These are phyloP conservation scores for Exophiala bonariae DNA, from an alignment of 2,329 filamentous ascomycete species.

Conservation along the genomic window DNA sequence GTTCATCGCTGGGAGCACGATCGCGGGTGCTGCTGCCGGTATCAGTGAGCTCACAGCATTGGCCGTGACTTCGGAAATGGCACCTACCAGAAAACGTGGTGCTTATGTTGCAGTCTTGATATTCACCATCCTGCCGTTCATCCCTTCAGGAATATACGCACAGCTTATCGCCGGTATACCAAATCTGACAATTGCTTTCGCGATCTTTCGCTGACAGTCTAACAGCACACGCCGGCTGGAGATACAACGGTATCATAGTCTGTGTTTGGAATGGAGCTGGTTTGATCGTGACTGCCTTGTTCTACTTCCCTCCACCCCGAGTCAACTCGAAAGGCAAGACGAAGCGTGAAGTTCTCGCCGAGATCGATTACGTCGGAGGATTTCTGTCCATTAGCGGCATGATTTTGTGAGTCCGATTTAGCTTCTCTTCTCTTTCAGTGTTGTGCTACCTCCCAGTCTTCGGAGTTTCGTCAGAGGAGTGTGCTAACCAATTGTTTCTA, in stretches of 20 bases:
- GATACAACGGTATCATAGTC: slow-evolving; percentile 20
- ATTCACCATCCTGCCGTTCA: slow-evolving; percentile 63
- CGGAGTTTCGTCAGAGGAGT: too few relatives aligned
- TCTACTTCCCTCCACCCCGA: slow-evolving; percentile 48
- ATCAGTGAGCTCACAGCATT: slow-evolving; percentile 68
- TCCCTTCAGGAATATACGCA: slow-evolving; percentile 61
- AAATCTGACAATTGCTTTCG: not conserved
- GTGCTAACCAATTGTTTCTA: not conserved
- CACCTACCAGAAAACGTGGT: slow-evolving; percentile 65
- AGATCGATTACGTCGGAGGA: slow-evolving; percentile 53
- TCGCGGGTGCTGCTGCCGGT: slow-evolving; percentile 65
- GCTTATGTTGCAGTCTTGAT: slow-evolving; percentile 62
- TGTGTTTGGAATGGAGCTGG: slow-evolving; percentile 43
- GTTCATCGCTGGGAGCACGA: slow-evolving; percentile 54
- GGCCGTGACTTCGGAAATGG: slow-evolving; percentile 67
- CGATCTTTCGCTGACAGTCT: not conserved
- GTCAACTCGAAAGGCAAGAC: slow-evolving; percentile 31
- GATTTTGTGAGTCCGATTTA: too few relatives aligned
- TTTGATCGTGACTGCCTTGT: slow-evolving; percentile 40
- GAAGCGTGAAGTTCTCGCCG: slow-evolving; percentile 38
- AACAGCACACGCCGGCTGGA: slow-evolving; percentile 17
- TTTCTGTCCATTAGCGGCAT: slow-evolving; percentile 46
- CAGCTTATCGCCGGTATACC: slow-evolving; percentile 50
- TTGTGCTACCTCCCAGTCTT: too few relatives aligned
- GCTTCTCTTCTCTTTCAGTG: too few relatives aligned